Conservation (phyloP, 139 green algal species). For the Limnomonas spitsbergensis region DNA sequence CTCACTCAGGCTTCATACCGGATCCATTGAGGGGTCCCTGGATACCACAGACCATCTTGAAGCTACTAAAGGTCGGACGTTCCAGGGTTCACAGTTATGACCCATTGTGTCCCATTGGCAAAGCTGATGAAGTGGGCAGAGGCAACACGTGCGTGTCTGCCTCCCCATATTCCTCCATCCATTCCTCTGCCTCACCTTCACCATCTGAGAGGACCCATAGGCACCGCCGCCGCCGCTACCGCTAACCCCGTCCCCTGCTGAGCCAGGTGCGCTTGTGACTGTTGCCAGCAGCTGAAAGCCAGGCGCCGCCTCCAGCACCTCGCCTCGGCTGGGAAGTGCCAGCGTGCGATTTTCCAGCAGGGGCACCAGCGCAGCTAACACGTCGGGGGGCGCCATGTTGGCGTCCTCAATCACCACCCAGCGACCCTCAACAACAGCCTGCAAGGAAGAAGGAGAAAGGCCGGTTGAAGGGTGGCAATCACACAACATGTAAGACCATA, state of each 20-base stretch:
- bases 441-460: not conserved
- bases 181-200: constrained; percentile 47
- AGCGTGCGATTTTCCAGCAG: constrained; percentile 80
- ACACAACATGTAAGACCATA: no score
- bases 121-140: no score
- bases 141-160: no score
- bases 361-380: constrained; percentile 82
- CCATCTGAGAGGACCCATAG: constrained; percentile 46
- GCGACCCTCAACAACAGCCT: constrained; percentile 75
- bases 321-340: constrained; percentile 63
- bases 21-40: no score
- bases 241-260: not conserved
- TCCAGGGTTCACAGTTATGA: no score
- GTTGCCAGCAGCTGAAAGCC: constrained; percentile 86
- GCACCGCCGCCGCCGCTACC: constrained; percentile 23
- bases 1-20: no score
- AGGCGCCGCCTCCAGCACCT: constrained; percentile 58
- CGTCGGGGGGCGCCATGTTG: constrained; percentile 86
- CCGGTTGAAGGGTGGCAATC: not conserved
- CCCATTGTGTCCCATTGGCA: no score
- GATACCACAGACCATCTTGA: no score
- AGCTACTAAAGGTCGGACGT: no score
- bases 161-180: no score
- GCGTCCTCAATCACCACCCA: constrained; percentile 96
- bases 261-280: constrained; percentile 49